Conservation (phyloP, 495 filamentous ascomycete species). For the Cercophora newfieldiana region DNA sequence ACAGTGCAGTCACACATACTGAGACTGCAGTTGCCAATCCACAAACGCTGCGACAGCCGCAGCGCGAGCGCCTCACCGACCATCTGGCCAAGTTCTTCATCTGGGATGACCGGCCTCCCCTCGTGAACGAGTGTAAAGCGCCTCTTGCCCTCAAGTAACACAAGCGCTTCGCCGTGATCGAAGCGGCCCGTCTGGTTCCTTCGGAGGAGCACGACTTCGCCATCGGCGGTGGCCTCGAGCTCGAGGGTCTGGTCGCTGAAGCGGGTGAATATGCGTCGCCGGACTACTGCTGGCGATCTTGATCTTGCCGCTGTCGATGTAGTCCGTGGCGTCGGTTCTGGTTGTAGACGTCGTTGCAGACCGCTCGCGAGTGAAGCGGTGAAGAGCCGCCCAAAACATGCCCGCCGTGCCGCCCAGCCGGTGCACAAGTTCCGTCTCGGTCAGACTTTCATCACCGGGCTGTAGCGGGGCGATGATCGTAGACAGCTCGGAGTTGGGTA, state of each 20-base stretch:
- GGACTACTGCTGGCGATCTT: no score
- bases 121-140: not conserved
- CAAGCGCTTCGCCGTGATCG: not conserved
- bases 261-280: conserved; percentile 8
- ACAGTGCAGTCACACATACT: not conserved
- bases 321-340: no score
- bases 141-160: conserved; percentile 11
- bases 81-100: conserved; percentile 9
- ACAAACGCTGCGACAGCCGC: conserved; percentile 9
- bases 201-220: not conserved
- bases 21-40: not conserved
- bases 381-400: not conserved
- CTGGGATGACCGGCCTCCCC: conserved; percentile 11
- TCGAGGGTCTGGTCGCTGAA: conserved; percentile 1
- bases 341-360: no score
- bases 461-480: not conserved
- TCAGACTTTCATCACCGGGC: not conserved
- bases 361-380: no score
- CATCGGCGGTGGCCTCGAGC: conserved; percentile 13
- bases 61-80: conserved; percentile 14
- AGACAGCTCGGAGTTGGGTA: no score
- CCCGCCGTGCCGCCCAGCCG: not conserved
- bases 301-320: no score
- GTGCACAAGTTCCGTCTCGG: not conserved
- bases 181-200: not conserved